Base-by-base conservation (phyloP, 768 basidiomycete species). In the Suillus subaureus region DNA sequence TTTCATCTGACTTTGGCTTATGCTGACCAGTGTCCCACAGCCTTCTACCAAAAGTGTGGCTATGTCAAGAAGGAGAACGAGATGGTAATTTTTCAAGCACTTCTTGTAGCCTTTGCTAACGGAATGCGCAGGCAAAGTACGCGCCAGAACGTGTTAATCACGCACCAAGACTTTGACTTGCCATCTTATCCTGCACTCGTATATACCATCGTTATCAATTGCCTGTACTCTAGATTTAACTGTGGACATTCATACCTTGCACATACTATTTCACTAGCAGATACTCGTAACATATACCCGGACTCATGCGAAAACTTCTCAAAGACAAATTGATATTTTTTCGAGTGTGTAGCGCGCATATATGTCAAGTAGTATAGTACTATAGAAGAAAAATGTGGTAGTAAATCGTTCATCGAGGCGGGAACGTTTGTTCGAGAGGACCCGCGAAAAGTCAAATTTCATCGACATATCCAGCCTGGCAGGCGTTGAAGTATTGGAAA, bases 21-120 rank as follows among this genome's bases (percentile, higher is more conserved):
- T 64, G n/a, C 45, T 66, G 28, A 42, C 21, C 31, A 18, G 49
- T 45, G 54, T 68, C 37, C 45, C 39, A 28, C 73, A 97, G 96
- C 93, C 11, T 99, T 99, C 81, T 99, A 99, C 77, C 83, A 94
- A 77, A 99, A 99, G 79, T 99, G 97, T 75, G 97, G 97, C 26
- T 97, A 81, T 72, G 83, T 86, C 77, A 91, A 89, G 81, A 97
- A 96, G 79, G 96, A 96, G 78, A 89, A 86, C 71, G 93, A 97
- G 78, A 99, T 99, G 96, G 96, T 91, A 64, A 65, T 82, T 76
- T 21, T 54, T n/a, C 21, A 55, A n/a, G 21, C 33, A 47, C 40
- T 47, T 23, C 23, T 18, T 23, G 45, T 35, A 31, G 31, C 40
- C 21, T 28, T 9, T 58, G 54, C 39, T 63, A 60, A 37, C 61